Base-by-base conservation (phyloP, 768 basidiomycete genomes). In the Nidula microcarpa region DNA sequence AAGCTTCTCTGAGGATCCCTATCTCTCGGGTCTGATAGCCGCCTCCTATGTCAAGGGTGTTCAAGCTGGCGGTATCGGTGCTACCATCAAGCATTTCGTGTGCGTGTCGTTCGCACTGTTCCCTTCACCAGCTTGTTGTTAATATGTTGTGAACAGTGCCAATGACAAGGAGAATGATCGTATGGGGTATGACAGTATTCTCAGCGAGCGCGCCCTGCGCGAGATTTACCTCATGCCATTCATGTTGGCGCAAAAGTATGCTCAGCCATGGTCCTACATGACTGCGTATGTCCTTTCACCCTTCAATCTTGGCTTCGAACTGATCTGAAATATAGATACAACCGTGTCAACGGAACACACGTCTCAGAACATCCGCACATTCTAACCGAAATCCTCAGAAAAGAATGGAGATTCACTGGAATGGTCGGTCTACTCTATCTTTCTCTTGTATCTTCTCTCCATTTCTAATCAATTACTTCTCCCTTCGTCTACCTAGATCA, bases 81-180 rank as follows among this genome's bases (percentile, higher is more conserved):
- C 82, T 5, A 77, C 86, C 3, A 86, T 92, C 73, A 93, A 93
- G 64, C 91, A 93, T 63, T 92, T 89, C 56, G 83, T 86, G 85
- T 86, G 66, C n/a, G 74, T 60, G 13, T 36, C 39, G 10, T 17
- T 30, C 32, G 3, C 11, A 3, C 44, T 30, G 13, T 23, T n/a
- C 44, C 23, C 44, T 18, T 46, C 5, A 11, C 5, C 44, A 11
- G 11, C 39, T 41, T 16, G 16, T 11, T 41, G 37, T 53, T 57
- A n/a, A 39, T 52, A 43, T 17, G 8, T 16, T 39, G 52, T 33
- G 35, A 43, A 36, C 55, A 85, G 85, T 16, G 83, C 80, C 18
- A 93, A 92, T 60, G 91, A 93, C 71, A 90, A 91, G 66, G 89
- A 92, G 64, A 79, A 89, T 56, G 87, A 89, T 59, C 79, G 87